Conservation (phyloP, 257 asterid genomes). For the Thymus quinquecostatus region DNA sequence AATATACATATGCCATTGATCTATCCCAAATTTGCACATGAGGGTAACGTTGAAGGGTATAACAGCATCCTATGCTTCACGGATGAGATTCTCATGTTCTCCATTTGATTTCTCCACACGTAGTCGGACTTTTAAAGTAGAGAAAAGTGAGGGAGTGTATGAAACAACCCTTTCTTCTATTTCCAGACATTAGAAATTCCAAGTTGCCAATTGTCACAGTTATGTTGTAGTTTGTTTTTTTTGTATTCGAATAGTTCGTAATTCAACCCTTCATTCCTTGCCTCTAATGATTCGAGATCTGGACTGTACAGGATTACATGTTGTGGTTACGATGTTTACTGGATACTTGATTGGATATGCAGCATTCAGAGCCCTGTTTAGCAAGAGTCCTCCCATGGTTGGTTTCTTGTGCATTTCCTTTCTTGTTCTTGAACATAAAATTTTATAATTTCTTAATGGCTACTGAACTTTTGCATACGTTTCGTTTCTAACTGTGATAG, state of each 20-base stretch:
- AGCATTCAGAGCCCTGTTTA: constrained; percentile 88
- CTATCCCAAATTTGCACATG: background rate
- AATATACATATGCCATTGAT: no score
- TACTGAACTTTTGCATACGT: background rate
- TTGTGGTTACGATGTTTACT: constrained; percentile 79
- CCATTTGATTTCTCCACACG: background rate
- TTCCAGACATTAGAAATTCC: background rate
- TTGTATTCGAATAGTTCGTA: background rate
- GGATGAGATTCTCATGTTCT: background rate
- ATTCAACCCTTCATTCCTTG: background rate
- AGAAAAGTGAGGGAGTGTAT: background rate
- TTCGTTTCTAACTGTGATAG: constrained; percentile 39
- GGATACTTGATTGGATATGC: constrained; percentile 87
- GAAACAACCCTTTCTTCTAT: background rate
- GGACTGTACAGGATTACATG: constrained; percentile 75
- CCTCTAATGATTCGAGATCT: constrained; percentile 17
- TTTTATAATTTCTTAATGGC: constrained; percentile 8
- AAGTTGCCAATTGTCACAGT: background rate
- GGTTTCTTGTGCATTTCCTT: background rate
- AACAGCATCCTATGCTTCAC: no score
- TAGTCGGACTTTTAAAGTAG: background rate
- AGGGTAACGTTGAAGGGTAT: no score
- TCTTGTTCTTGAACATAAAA: constrained; percentile 1
- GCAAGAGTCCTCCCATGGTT: constrained; percentile 84
- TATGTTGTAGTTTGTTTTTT: background rate